Conservation (phyloP, 2,329 filamentous ascomycete genomes). For the Zymoseptoria pseudotritici region DNA sequence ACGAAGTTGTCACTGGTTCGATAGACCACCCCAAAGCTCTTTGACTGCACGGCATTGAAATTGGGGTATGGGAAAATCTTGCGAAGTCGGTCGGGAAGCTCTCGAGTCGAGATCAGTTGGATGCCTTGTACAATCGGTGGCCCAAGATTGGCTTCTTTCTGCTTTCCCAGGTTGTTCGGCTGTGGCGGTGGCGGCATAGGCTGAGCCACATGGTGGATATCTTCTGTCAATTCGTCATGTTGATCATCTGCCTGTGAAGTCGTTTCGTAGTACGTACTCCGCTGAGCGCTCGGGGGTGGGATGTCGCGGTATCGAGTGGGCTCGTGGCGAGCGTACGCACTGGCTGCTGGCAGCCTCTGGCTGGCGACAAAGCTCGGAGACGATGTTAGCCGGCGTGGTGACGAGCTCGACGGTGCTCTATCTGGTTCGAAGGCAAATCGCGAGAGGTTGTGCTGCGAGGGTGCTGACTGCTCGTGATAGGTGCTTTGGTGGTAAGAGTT, state of each 20-base stretch:
- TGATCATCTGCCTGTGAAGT: neutral
- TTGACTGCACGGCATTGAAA: conserved; percentile 79
- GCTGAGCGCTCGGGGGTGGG: neutral
- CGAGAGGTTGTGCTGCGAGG: neutral
- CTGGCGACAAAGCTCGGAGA: conserved; percentile 36
- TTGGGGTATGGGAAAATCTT: conserved; percentile 63
- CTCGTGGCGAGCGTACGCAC: neutral
- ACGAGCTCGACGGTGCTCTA: conserved; percentile 25
- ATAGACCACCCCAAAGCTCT: conserved; percentile 63
- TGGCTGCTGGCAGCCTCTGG: conserved; percentile 5
- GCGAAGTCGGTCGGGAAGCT: conserved; percentile 62
- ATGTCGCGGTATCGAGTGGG: neutral
- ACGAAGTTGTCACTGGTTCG: conserved; percentile 67
- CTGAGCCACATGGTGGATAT: neutral
- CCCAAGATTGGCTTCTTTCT: neutral
- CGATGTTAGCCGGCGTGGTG: conserved; percentile 27
- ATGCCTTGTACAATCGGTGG: conserved; percentile 51
- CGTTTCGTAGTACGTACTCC: neutral
- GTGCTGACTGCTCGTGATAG: neutral
- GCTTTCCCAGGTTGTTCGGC: neutral
- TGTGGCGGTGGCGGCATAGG: neutral
- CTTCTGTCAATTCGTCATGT: neutral
- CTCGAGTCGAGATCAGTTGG: conserved; percentile 49
- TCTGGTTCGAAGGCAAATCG: conserved; percentile 21
- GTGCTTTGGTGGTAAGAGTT: neutral